phyloP scores from a whole-genome alignment of 164 flowering plant species.

The Piper longum region DNA sequence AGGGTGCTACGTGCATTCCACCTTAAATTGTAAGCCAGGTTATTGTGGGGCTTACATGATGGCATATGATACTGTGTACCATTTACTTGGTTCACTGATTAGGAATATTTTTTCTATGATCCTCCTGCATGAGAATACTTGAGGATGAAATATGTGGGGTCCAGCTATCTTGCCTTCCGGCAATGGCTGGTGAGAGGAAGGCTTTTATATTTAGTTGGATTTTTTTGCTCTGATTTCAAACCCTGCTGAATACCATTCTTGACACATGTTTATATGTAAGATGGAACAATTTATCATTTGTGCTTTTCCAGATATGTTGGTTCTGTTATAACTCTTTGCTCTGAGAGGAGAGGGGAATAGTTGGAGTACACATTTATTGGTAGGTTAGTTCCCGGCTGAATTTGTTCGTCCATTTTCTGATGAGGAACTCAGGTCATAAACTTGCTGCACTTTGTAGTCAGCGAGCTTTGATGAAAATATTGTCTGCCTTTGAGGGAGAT shows the following conservation, averaged over 20 bases:
- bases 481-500: conserved; percentile 88
- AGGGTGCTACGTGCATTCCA: too few relatives aligned
- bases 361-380: conserved; percentile 88
- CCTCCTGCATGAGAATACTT: too few relatives aligned
- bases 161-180: too few relatives aligned
- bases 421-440: neutral
- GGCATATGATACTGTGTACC: too few relatives aligned
- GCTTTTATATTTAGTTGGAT: too few relatives aligned
- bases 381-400: conserved; percentile 29
- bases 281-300: conserved; percentile 7
- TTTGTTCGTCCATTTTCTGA: neutral
- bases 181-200: too few relatives aligned
- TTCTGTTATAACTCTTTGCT: conserved; percentile 79
- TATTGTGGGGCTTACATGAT: too few relatives aligned
- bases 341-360: conserved; percentile 94
- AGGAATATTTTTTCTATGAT: too few relatives aligned
- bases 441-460: conserved; percentile 44
- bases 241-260: neutral
- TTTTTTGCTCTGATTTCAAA: too few relatives aligned
- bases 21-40: too few relatives aligned
- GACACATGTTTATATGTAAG: neutral
- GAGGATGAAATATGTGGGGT: too few relatives aligned
- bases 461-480: conserved; percentile 86
- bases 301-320: conserved; percentile 63
- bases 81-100: too few relatives aligned